phyloP scores from a whole-genome alignment of 495 filamentous ascomycete genomes.

The Xanthoparmelia taractica region DNA sequence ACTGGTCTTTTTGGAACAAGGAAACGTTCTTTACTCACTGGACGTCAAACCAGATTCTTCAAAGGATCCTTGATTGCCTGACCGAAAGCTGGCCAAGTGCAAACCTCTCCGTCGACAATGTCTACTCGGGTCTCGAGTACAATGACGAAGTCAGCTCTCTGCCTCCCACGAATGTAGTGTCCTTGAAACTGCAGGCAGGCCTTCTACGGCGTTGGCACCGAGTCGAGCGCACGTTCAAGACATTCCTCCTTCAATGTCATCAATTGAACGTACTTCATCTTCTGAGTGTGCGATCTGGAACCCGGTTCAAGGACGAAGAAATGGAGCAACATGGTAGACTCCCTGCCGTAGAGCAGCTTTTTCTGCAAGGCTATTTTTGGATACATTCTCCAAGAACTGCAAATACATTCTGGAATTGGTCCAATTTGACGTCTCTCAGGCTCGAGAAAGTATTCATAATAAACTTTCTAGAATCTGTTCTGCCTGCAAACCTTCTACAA shows the following conservation, averaged over 20 bases:
- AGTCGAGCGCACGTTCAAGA: background rate
- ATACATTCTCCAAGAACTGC: background rate
- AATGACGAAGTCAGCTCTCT: background rate
- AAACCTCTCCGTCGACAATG: background rate
- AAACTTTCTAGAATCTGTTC: background rate
- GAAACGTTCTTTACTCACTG: background rate
- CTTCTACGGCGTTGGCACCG: background rate
- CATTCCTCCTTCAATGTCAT: background rate
- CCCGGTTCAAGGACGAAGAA: background rate
- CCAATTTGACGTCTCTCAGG: background rate
- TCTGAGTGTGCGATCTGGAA: background rate
- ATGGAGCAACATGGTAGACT: background rate
- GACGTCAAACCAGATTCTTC: background rate
- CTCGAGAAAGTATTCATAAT: background rate
- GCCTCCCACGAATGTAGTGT: background rate
- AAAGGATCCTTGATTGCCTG: background rate
- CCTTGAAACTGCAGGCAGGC: background rate
- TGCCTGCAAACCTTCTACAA: background rate
- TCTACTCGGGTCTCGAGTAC: background rate
- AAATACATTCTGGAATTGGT: background rate
- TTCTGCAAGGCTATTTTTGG: slow-evolving; percentile 1
- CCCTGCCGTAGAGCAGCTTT: background rate
- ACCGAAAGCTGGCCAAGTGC: background rate
- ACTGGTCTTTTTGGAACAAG: background rate
- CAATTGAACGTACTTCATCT: background rate